These are phyloP conservation scores for Fusarium temperatum DNA, from an alignment of 2,329 filamentous ascomycete species.

Conservation along the genomic window DNA sequence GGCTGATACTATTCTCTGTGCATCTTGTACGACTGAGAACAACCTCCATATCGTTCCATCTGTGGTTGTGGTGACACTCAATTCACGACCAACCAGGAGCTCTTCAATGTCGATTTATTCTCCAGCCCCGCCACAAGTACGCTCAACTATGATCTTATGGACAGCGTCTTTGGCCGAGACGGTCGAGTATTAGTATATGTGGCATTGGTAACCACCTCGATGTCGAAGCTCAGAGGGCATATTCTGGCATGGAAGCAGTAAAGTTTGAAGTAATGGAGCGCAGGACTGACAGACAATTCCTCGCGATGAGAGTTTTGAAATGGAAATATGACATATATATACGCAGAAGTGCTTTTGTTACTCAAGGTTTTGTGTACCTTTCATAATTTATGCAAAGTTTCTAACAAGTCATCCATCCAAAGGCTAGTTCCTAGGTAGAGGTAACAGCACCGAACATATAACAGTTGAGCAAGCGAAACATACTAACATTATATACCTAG, in stretches of 20 bases:
- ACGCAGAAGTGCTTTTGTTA: background rate
- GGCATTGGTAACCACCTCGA: background rate
- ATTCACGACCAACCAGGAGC: background rate
- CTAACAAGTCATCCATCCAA: too few species aligned
- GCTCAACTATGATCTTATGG: background rate
- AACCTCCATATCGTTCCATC: background rate
- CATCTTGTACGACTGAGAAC: background rate
- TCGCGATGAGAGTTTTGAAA: background rate
- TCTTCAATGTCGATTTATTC: background rate
- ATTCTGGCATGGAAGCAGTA: background rate
- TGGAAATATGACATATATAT: background rate
- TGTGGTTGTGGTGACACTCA: background rate
- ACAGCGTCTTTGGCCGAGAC: background rate
- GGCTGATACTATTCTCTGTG: background rate
- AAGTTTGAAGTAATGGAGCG: background rate
- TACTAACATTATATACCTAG: too few species aligned
- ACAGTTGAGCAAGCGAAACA: background rate
- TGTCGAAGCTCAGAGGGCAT: background rate
- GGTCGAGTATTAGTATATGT: background rate
- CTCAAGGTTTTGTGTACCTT: background rate
- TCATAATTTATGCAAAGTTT: background rate
- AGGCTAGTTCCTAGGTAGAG: background rate
- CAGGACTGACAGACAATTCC: background rate
- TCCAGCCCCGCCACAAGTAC: background rate
- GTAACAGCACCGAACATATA: background rate